Evolutionary conservation across 2,329 filamentous ascomycete species (phyloP).

Genomic region (Neofusicoccum laricinum): DNA sequence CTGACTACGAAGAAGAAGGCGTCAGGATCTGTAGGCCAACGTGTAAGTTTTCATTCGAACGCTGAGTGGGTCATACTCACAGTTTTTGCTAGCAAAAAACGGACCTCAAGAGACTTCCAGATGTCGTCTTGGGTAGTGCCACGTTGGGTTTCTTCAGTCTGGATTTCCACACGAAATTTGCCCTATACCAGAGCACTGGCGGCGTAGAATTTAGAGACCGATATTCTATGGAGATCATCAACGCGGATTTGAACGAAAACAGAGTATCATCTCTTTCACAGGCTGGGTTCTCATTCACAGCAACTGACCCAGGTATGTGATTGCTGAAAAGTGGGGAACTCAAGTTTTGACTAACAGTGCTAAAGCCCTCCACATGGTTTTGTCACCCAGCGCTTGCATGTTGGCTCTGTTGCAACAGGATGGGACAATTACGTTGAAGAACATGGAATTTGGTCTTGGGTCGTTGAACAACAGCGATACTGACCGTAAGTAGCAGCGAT

Average conservation of each 20-base stretch:
- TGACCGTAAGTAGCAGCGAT: constrained; percentile 16
- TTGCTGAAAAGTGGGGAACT: background rate
- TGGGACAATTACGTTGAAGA: constrained; percentile 39
- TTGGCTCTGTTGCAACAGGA: constrained; percentile 44
- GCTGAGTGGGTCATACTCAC: constrained; percentile 2
- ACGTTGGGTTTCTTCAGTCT: constrained; percentile 67
- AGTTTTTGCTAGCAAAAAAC: constrained; percentile 33
- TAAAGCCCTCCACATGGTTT: constrained; percentile 38
- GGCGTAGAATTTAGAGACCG: constrained; percentile 78
- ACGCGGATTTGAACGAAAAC: constrained; percentile 61
- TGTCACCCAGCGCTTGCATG: constrained; percentile 49
- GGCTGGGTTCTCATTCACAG: constrained; percentile 70
- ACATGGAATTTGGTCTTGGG: constrained; percentile 40
- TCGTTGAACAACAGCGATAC: constrained; percentile 21
- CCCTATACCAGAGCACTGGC: constrained; percentile 75
- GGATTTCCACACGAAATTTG: constrained; percentile 66
- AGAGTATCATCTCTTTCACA: constrained; percentile 70
- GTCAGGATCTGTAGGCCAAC: constrained; percentile 20
- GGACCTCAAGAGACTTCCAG: constrained; percentile 56
- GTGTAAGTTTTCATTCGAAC: background rate
- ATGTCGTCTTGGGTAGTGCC: constrained; percentile 67
- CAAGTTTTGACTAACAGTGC: background rate
- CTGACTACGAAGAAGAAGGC: constrained; percentile 64
- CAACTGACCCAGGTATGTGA: constrained; percentile 61
- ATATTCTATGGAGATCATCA: constrained; percentile 66